Conservation (phyloP, 169 alveolate species). For the Cryptosporidium sp. region DNA sequence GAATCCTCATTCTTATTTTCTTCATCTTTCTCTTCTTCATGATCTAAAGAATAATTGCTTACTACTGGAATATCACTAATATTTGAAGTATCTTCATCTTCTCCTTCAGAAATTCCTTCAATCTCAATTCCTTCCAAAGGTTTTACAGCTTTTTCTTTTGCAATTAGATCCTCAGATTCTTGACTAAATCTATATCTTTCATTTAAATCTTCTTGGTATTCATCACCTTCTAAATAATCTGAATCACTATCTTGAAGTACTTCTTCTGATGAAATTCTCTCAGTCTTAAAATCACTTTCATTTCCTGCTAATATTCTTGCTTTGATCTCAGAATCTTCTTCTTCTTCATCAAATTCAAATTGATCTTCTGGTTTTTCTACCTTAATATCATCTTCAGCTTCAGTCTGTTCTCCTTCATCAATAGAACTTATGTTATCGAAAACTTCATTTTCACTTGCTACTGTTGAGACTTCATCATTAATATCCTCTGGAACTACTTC, state of each 20-base stretch:
- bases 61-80: background rate
- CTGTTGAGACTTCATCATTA: background rate
- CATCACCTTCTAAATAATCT: slow-evolving; percentile 29
- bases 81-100: background rate
- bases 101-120: slow-evolving; percentile 15
- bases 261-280: slow-evolving; percentile 56
- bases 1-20: background rate
- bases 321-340: slow-evolving; percentile 7
- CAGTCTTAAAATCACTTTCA: slow-evolving; percentile 33
- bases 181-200: background rate
- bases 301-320: background rate
- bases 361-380: background rate
- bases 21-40: background rate
- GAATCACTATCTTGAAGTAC: slow-evolving; percentile 31
- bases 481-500: slow-evolving; percentile 1
- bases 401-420: background rate
- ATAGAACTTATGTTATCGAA: background rate
- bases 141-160: slow-evolving; percentile 28
- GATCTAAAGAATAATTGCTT: background rate
- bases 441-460: slow-evolving; percentile 16
- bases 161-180: slow-evolving; percentile 11
- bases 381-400: background rate
- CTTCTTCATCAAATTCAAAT: background rate
- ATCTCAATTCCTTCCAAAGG: slow-evolving; percentile 44
- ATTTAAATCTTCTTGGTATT: background rate